Evolutionary conservation across 228 moss, liverwort and hornwort genomes (phyloP).

Genomic region (Sphagnum fallax): DNA sequence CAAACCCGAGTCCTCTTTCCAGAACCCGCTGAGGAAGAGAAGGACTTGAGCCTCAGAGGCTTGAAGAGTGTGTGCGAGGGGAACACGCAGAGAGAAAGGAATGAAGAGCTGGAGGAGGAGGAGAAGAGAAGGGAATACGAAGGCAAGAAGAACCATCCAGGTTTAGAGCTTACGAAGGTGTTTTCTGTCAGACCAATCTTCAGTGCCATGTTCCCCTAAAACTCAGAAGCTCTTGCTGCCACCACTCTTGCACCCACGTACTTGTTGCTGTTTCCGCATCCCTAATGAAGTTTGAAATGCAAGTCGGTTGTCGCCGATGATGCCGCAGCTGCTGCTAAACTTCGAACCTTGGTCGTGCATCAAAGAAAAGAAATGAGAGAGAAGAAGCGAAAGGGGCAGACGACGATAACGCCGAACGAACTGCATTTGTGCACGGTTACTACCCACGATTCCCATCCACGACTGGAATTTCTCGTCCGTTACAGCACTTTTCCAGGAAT

Average conservation of each 20-base stretch:
- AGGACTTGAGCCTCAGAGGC: slow-evolving; percentile 2
- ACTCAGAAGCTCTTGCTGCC: neutral
- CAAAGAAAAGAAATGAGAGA: no score
- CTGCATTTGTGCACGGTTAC: no score
- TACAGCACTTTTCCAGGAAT: no score
- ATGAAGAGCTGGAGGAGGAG: slow-evolving; percentile 5
- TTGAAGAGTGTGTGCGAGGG: slow-evolving; percentile 6
- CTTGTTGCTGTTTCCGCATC: neutral
- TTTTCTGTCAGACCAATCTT: slow-evolving; percentile 36
- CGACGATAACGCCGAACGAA: no score
- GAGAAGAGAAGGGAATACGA: slow-evolving; percentile 9
- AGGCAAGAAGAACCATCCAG: slow-evolving; percentile 10
- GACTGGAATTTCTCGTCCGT: no score
- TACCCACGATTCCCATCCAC: no score
- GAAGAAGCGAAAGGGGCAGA: no score
- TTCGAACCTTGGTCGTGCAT: no score
- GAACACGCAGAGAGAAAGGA: slow-evolving; percentile 1
- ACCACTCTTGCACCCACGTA: neutral
- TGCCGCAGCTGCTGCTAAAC: no score
- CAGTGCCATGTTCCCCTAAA: slow-evolving; percentile 28
- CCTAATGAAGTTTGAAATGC: neutral
- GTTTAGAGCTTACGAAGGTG: slow-evolving; percentile 1
- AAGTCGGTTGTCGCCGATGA: no score
- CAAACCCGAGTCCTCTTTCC: neutral
- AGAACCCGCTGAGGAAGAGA: slow-evolving; percentile 6